A percentile compares a stretch with the other conserved stretches of the same genome.
These are phyloP conservation scores for Neurospora sp. DNA, from an alignment of 2,329 filamentous ascomycete species.

Conservation along the genomic window DNA sequence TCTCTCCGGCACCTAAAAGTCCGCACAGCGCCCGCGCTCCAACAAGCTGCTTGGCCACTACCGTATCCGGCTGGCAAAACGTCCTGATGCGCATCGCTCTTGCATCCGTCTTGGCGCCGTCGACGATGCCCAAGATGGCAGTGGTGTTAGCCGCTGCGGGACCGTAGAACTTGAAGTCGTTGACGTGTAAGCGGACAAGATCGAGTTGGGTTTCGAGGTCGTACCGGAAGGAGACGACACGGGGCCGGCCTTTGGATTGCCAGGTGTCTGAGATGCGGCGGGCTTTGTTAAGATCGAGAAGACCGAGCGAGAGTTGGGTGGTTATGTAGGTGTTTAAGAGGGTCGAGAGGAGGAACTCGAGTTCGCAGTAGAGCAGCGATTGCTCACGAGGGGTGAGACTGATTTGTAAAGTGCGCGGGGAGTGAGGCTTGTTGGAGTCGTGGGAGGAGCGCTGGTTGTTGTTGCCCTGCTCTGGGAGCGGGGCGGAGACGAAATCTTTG, in stretches of 20 bases:
- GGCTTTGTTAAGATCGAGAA: constrained; percentile 39
- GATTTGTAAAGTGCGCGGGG: constrained; percentile 28
- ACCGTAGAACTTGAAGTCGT: constrained; percentile 46
- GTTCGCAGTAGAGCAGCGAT: constrained; percentile 47
- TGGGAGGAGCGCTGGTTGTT: constrained; percentile 25
- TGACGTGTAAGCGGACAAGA: constrained; percentile 37
- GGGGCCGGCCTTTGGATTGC: constrained; percentile 41
- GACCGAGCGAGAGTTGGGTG: constrained; percentile 43
- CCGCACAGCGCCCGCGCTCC: constrained; percentile 42
- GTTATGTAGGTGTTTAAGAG: constrained; percentile 43
- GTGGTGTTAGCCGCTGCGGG: constrained; percentile 26
- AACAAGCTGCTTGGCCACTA: constrained; percentile 46
- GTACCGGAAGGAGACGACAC: constrained; percentile 47
- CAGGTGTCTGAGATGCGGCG: constrained; percentile 42
- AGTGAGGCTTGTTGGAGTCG: constrained; percentile 20
- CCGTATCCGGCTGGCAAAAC: constrained; percentile 47
- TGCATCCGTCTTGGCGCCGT: constrained; percentile 42
- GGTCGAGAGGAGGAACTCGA: constrained; percentile 44
- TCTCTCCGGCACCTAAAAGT: constrained; percentile 34
- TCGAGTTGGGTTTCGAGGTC: constrained; percentile 52
- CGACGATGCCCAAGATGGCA: constrained; percentile 37
- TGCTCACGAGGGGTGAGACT: constrained; percentile 47
- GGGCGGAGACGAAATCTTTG: constrained; percentile 36
- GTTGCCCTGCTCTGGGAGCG: constrained; percentile 23
- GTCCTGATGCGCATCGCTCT: constrained; percentile 43